These are phyloP conservation scores for Cymbopogon flexuosus DNA, from an alignment of 202 grass and related monocot species.

Conservation along the genomic window DNA sequence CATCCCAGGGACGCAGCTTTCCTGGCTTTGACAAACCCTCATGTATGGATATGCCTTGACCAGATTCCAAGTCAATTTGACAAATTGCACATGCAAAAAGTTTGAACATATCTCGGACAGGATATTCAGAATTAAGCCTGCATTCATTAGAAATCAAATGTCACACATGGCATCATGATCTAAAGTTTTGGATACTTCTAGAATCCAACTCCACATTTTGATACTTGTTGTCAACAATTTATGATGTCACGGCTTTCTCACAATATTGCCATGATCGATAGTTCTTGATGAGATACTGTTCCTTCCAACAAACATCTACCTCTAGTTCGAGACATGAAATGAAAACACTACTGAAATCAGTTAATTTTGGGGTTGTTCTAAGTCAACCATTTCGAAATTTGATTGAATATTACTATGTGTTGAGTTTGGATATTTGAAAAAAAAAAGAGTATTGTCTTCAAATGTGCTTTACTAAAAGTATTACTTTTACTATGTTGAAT, in stretches of 20 bases:
- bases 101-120: constrained; percentile 90
- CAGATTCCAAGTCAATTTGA: constrained; percentile 66
- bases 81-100: constrained; percentile 90
- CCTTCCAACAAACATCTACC: constrained; percentile 8
- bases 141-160: constrained; percentile 24
- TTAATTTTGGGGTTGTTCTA: not conserved
- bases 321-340: not conserved
- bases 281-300: not conserved
- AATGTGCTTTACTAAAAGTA: not conserved
- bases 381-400: not conserved
- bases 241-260: not conserved
- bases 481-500: not conserved
- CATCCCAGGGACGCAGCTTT: constrained; percentile 67
- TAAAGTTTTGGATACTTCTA: constrained; percentile 4
- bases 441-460: not conserved
- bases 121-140: constrained; percentile 82
- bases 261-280: not conserved
- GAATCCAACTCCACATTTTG: not conserved
- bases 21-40: constrained; percentile 42
- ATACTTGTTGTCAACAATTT: not conserved
- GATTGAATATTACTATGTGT: not conserved
- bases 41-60: constrained; percentile 85
- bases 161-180: not conserved
- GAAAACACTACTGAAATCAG: not conserved
- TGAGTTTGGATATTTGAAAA: not conserved